Base-by-base conservation (phyloP, 257 asterid species). In the Craterostigma plantagineum region DNA sequence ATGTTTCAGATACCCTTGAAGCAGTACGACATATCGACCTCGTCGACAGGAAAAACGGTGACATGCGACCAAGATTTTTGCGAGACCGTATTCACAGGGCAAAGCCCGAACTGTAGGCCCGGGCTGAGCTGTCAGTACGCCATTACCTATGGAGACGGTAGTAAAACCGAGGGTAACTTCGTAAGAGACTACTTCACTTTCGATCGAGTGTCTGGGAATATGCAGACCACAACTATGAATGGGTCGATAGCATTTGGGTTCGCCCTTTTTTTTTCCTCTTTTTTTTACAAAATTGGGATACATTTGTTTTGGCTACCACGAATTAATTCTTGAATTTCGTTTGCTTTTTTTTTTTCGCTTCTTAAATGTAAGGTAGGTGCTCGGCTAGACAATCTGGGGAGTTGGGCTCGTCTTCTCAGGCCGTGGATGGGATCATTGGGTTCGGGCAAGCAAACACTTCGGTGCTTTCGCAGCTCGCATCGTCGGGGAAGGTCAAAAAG, bases 391-490 rank as follows among this genome's bases (percentile, higher is more conserved):
- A 81, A 77, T 65, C 92, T 59, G 99, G 54, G n/a, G 87, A 73
- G 65, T 62, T 85, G 45, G 92, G 79, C 50, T 72, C 94, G 38
- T 75, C 94, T 53, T 57, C 91, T 42, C 79, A 72, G 67, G 77
- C 95, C 42, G 94, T 90, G 63, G 99, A 83, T 66, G 99, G 99
- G 51, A 77, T 90, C 59, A 53, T 90, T 46, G 99, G 99, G 53
- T 79, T 90, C 52, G 99, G 99, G 61, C 94, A 90, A 72, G 77
- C 94, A 49, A 83, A 90, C 64, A 57, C 95, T 34, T 90, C 99
- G 16, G 59, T 90, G 49, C 71, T 90, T 60, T 90, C 99, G 23
- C 99, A 90, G 69, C 95, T 90, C 52, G 94, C 95, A 41, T 58
- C 54, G 4, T 51, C 91, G 18, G 75, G 81, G 48, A 77, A 73